These are phyloP conservation scores for Podaxis pistillaris DNA, from an alignment of 768 basidiomycete species.

Conservation along the genomic window DNA sequence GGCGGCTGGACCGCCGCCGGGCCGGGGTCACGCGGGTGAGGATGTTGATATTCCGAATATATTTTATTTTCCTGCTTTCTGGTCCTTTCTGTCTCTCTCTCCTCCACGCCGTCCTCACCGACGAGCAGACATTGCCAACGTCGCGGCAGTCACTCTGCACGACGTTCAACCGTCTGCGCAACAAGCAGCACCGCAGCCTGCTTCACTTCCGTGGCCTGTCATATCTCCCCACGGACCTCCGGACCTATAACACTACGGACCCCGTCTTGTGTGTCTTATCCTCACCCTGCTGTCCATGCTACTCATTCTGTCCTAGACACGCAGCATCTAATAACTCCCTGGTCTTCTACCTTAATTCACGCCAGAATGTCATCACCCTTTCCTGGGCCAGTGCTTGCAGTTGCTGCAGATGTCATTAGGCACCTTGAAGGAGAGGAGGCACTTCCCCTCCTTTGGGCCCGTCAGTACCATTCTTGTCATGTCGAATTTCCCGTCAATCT, in stretches of 20 bases:
- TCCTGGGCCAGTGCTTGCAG: conserved; percentile 63
- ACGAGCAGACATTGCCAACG: conserved; percentile 4
- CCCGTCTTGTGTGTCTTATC: not conserved
- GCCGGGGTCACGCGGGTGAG: conserved; percentile 13
- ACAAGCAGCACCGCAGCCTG: not conserved
- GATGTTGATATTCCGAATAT: conserved; percentile 3
- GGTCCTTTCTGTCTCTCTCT: not conserved
- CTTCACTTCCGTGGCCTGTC: not conserved
- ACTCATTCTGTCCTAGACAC: not conserved
- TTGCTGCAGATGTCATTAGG: conserved; percentile 63
- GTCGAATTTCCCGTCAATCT: not conserved
- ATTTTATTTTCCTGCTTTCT: conserved; percentile 9
- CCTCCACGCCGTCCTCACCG: not conserved
- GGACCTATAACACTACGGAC: not conserved
- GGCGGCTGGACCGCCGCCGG: conserved; percentile 16
- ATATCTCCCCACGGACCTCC: conserved; percentile 5
- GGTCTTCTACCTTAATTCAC: not conserved
- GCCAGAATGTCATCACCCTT: conserved; percentile 47
- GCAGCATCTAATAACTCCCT: not conserved
- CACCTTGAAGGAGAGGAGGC: conserved; percentile 71
- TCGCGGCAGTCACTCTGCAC: not conserved
- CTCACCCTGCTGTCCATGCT: not conserved
- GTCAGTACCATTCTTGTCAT: conserved; percentile 38
- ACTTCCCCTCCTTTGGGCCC: conserved; percentile 63
- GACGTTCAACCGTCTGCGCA: not conserved